Evolutionary conservation across 2,329 filamentous ascomycete genomes (phyloP), one percentile per base, ranked within the genome.

Genomic region (Thelonectria olida): DNA sequence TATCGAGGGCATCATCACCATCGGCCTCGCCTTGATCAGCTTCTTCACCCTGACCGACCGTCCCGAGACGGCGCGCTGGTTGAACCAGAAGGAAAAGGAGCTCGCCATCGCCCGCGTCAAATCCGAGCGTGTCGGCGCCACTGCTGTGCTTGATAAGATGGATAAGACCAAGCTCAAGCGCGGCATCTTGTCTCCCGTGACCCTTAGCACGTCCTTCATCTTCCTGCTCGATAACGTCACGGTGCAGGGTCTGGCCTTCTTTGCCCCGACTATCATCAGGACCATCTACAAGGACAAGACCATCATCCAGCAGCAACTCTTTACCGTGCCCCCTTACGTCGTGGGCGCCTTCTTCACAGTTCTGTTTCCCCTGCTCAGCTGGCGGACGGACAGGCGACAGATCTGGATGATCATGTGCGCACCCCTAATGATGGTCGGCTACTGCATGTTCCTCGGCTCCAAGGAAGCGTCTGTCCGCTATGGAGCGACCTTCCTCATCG

Each of bases 201-300:
- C 84, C 0, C 61, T 89, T 0, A 71, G 72, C 1, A 86, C 82
- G 0, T 73, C 84, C 0, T 77, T 86, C 61, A 83, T 88, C 66
- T 88, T 89, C 76, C 75, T 88, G 2, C 79, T 89, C 48, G 78
- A 88, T 77, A 89, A 89, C 73, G 82, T 90, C 67, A 89, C 87
- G 0, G 87, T 89, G 2, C 86, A 89, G 68, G 87, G 87, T 4
- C 78, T 90, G 1, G 85, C 84, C 15, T 89, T 90, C 79, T 90
- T 90, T 72, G 77, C 81, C 0, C 87, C 87, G 0, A 89, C 86
- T 0, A 89, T 90, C 57, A 85, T 90, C 54, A 75, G 74, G 28
- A 88, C 84, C 2, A 89, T 90, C 68, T 90, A 89, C 64, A 86
- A 86, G 0, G 69, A 81, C 12, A 72, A 75, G 45, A 80, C 76